Percentiles rank a stretch among this genome's conserved stretches.
phyloP scores from a whole-genome alignment of 2,329 filamentous ascomycete species.

The Thielaviopsis populi region DNA sequence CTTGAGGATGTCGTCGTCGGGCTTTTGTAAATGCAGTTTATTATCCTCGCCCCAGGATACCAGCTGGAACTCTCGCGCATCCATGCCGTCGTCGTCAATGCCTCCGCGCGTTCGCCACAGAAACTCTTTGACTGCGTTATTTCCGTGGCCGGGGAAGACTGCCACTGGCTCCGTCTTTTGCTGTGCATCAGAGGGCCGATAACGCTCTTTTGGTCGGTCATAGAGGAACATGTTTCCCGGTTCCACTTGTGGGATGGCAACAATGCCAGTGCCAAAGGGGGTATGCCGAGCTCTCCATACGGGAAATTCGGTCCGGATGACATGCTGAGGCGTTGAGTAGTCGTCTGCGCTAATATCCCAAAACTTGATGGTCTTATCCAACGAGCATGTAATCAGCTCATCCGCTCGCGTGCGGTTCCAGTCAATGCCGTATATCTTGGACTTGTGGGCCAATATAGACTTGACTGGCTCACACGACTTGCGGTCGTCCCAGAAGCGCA shows the following conservation, averaged over 20 bases:
- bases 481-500: slow-evolving; percentile 82
- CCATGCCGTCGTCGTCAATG: slow-evolving; percentile 50
- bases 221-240: slow-evolving; percentile 77
- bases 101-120: slow-evolving; percentile 69
- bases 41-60: slow-evolving; percentile 88
- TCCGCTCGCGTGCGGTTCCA: slow-evolving; percentile 70
- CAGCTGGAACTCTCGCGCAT: slow-evolving; percentile 79
- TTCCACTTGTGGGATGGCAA: slow-evolving; percentile 85
- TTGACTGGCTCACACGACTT: slow-evolving; percentile 63
- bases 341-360: slow-evolving; percentile 63
- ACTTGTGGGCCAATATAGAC: slow-evolving; percentile 75
- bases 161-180: slow-evolving; percentile 36
- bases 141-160: slow-evolving; percentile 46
- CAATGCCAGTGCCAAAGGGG: slow-evolving; percentile 69
- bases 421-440: slow-evolving; percentile 90
- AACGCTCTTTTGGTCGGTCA: slow-evolving; percentile 40
- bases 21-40: slow-evolving; percentile 61
- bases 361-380: slow-evolving; percentile 85
- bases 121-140: slow-evolving; percentile 73
- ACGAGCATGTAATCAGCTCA: slow-evolving; percentile 69
- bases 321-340: slow-evolving; percentile 44
- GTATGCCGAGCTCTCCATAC: slow-evolving; percentile 86
- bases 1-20: slow-evolving; percentile 48
- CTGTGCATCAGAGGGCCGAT: slow-evolving; percentile 4
- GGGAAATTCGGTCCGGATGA: slow-evolving; percentile 70